Evolutionary conservation across 148 eudicot genomes (phyloP).

Genomic region (Nepenthes gracilis): DNA sequence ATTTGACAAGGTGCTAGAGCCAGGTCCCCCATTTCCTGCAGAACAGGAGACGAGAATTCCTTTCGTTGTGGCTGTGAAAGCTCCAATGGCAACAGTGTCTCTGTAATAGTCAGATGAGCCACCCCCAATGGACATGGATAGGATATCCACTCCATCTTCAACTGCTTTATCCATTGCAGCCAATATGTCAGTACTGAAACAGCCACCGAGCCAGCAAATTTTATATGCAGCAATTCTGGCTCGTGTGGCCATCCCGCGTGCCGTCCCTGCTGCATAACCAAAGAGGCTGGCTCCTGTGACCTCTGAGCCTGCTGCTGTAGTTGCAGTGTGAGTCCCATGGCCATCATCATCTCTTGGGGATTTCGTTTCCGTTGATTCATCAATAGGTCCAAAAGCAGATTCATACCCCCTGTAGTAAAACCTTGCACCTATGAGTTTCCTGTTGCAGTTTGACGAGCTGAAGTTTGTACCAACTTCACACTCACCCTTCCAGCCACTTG

Average conservation of each 20-base stretch:
- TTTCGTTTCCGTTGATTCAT: slow-evolving; percentile 43
- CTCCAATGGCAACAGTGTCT: slow-evolving; percentile 63
- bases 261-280: slow-evolving; percentile 65
- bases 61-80: slow-evolving; percentile 48
- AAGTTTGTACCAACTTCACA: slow-evolving; percentile 56
- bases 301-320: slow-evolving; percentile 70
- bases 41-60: slow-evolving; percentile 70
- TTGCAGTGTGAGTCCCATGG: slow-evolving; percentile 88
- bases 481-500: slow-evolving; percentile 57
- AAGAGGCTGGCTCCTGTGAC: slow-evolving; percentile 58
- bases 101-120: slow-evolving; percentile 36
- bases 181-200: slow-evolving; percentile 60
- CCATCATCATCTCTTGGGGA: slow-evolving; percentile 91
- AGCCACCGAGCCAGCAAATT: slow-evolving; percentile 73
- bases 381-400: slow-evolving; percentile 51
- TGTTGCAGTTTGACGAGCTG: slow-evolving; percentile 43
- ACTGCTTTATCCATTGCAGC: slow-evolving; percentile 80
- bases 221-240: slow-evolving; percentile 73
- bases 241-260: slow-evolving; percentile 71
- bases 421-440: slow-evolving; percentile 74
- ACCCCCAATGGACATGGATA: slow-evolving; percentile 76
- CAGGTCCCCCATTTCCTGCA: slow-evolving; percentile 78
- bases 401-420: slow-evolving; percentile 63
- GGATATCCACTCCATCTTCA: slow-evolving; percentile 61
- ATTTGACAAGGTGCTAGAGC: slow-evolving; percentile 46